Conservation (phyloP, 2,329 filamentous ascomycete genomes). For the Trichoderma brevicompactum region DNA sequence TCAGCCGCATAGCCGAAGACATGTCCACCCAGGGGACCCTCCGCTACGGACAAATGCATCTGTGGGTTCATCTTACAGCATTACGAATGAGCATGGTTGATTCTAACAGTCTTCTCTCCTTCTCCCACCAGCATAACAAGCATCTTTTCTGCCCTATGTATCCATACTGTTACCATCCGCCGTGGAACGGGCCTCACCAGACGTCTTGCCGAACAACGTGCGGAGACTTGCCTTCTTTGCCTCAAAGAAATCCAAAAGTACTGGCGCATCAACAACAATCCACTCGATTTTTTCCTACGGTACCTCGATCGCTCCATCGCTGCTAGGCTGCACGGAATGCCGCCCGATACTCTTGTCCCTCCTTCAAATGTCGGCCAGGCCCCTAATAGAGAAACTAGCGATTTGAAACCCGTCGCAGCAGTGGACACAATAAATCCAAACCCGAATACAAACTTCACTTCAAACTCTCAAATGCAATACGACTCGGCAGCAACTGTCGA, state of each 20-base stretch:
- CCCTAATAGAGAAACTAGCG: constrained; percentile 1
- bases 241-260: constrained; percentile 47
- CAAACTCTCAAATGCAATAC: neutral
- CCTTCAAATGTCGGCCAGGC: constrained; percentile 18
- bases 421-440: constrained; percentile 4
- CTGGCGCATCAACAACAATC: constrained; percentile 47
- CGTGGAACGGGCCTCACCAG: constrained; percentile 41
- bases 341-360: neutral
- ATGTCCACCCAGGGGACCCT: constrained; percentile 43
- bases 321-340: constrained; percentile 39
- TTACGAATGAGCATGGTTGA: neutral
- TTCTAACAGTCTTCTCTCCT: neutral
- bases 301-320: constrained; percentile 47
- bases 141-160: constrained; percentile 46
- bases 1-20: constrained; percentile 46
- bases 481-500: neutral
- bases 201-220: constrained; percentile 44
- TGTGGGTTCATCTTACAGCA: constrained; percentile 35
- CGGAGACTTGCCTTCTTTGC: constrained; percentile 45
- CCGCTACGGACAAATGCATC: constrained; percentile 46
- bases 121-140: constrained; percentile 40
- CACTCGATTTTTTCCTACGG: constrained; percentile 45
- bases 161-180: constrained; percentile 45
- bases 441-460: neutral
- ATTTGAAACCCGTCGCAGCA: constrained; percentile 17